Conservation (phyloP, 2,329 filamentous ascomycete genomes). For the Arthrobotrys iridis region DNA sequence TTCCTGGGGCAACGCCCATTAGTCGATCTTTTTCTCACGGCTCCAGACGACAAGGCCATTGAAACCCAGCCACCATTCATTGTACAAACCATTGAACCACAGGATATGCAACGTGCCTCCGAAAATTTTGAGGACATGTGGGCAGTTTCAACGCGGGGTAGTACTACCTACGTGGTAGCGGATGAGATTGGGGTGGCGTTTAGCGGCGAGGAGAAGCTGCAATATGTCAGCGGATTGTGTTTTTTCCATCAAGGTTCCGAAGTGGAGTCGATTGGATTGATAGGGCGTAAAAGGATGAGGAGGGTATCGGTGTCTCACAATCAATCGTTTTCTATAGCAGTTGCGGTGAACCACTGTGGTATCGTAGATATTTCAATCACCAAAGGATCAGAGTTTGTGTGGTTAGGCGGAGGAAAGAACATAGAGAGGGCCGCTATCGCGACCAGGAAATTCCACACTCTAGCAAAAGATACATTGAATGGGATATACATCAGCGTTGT, state of each 20-base stretch:
- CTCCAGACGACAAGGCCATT: not conserved
- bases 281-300: not conserved
- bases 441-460: not conserved
- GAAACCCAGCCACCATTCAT: not conserved
- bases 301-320: not conserved
- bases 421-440: not conserved
- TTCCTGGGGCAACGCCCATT: constrained; percentile 1
- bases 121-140: not conserved
- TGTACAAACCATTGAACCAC: not conserved
- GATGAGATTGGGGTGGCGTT: constrained; percentile 19
- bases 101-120: not conserved
- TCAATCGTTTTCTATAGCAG: not conserved
- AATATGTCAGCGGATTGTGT: constrained; percentile 13
- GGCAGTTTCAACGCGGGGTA: not conserved
- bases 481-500: not conserved
- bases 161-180: not conserved
- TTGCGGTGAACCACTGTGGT: constrained; percentile 6
- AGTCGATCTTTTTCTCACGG: not conserved
- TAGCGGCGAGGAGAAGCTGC: not conserved
- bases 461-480: not conserved
- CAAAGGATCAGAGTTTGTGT: not conserved
- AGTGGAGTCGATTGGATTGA: not conserved
- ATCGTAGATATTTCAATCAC: constrained; percentile 24
- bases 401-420: constrained; percentile 16
- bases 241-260: not conserved